Evolutionary conservation across 768 basidiomycete species (phyloP).

Genomic region (Boletales sp.): DNA sequence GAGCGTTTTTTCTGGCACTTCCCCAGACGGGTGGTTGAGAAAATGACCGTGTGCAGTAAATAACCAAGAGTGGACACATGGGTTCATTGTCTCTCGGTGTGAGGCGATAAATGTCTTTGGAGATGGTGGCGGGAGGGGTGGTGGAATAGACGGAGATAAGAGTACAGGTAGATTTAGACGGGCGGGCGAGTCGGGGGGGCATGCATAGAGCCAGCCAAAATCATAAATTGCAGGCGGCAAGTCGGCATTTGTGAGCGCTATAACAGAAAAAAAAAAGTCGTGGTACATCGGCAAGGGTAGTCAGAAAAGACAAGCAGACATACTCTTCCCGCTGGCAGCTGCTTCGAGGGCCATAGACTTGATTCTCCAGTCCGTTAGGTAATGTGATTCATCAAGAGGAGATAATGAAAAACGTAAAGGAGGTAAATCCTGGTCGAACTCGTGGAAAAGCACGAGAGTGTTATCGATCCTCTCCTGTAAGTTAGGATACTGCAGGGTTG

Average conservation of each 20-base stretch:
- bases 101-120: slow-evolving; percentile 34
- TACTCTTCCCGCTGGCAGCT: slow-evolving; percentile 25
- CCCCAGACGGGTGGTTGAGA: slow-evolving; percentile 45
- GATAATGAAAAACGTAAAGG: slow-evolving; percentile 29
- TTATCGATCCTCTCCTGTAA: neutral
- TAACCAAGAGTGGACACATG: slow-evolving; percentile 34
- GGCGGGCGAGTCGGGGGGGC: slow-evolving; percentile 22
- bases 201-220: slow-evolving; percentile 22
- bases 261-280: neutral
- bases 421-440: slow-evolving; percentile 29
- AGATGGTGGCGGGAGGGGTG: neutral
- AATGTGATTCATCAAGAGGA: slow-evolving; percentile 27
- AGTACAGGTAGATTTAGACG: slow-evolving; percentile 22
- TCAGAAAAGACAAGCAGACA: slow-evolving; percentile 1
- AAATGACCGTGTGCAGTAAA: slow-evolving; percentile 48
- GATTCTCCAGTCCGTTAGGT: slow-evolving; percentile 25
- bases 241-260: slow-evolving; percentile 27
- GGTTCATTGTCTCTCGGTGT: slow-evolving; percentile 35
- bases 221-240: slow-evolving; percentile 32
- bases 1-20: slow-evolving; percentile 38
- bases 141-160: neutral
- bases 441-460: neutral
- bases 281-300: neutral
- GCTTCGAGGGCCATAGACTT: slow-evolving; percentile 23
- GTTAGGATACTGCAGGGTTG: slow-evolving; percentile 4